A percentile compares a stretch with the other conserved stretches of the same genome.
phyloP scores from a whole-genome alignment of 2,329 filamentous ascomycete genomes.

The Paraconiothyrium brasiliense region DNA sequence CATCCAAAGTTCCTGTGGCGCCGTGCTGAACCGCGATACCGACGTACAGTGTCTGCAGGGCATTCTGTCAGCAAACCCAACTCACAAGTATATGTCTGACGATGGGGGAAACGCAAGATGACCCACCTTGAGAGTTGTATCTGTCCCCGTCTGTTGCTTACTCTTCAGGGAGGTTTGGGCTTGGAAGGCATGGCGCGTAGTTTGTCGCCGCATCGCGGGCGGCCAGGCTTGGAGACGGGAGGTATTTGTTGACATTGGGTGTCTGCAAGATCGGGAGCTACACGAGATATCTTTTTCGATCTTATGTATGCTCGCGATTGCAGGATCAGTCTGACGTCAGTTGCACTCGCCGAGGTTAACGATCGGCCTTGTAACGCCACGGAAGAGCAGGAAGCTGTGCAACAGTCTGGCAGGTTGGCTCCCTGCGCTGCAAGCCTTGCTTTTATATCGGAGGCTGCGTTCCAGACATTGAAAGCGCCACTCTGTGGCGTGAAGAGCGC shows the following conservation, averaged over 20 bases:
- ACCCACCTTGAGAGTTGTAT: neutral
- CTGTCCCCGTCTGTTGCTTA: slow-evolving; percentile 24
- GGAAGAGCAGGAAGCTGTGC: neutral
- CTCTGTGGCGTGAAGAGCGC: slow-evolving; percentile 1
- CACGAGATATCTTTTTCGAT: neutral
- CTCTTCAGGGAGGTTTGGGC: slow-evolving; percentile 35
- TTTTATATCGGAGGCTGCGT: slow-evolving; percentile 2
- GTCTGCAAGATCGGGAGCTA: neutral
- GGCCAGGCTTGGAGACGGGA: slow-evolving; percentile 3
- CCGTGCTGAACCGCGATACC: slow-evolving; percentile 68
- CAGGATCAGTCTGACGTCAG: slow-evolving; percentile 11
- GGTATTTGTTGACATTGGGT: neutral
- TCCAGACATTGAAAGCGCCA: neutral
- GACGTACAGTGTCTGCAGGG: slow-evolving; percentile 60
- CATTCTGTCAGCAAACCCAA: neutral
- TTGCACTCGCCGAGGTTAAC: neutral
- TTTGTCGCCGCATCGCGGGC: slow-evolving; percentile 30
- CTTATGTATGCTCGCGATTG: neutral
- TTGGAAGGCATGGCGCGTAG: slow-evolving; percentile 37
- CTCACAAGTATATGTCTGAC: neutral
- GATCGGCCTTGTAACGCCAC: neutral
- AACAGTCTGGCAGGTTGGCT: neutral
- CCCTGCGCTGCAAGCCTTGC: neutral
- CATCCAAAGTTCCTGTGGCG: slow-evolving; percentile 61
- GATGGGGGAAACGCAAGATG: neutral